Evolutionary conservation across 2,329 filamentous ascomycete species (phyloP).

Genomic region (Acephala macrosclerotiorum): DNA sequence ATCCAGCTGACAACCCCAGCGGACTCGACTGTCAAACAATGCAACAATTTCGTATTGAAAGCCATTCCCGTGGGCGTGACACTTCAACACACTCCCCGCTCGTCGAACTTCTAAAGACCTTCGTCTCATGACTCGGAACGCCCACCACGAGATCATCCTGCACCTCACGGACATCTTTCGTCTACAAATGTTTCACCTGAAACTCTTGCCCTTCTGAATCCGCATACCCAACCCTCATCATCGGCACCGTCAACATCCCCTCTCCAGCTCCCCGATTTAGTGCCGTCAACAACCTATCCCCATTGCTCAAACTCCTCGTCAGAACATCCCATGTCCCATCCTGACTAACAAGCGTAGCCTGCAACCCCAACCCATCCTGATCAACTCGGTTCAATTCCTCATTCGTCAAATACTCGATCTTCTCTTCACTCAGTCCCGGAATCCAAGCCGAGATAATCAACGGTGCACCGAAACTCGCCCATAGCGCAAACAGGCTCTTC

Average conservation of each 20-base stretch:
- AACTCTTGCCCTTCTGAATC: constrained; percentile 34
- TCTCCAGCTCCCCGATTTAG: constrained; percentile 51
- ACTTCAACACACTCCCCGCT: constrained; percentile 33
- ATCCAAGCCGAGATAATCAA: constrained; percentile 45
- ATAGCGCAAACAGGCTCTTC: constrained; percentile 40
- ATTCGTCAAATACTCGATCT: constrained; percentile 48
- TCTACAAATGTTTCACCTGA: constrained; percentile 52
- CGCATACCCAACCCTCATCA: constrained; percentile 37
- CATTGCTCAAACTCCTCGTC: constrained; percentile 53
- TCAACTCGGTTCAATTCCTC: constrained; percentile 39
- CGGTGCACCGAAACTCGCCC: constrained; percentile 40
- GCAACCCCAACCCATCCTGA: constrained; percentile 41
- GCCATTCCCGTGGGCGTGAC: constrained; percentile 53
- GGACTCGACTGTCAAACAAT: constrained; percentile 47
- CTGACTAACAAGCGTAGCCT: constrained; percentile 53
- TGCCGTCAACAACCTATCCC: constrained; percentile 54
- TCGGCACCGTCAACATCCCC: constrained; percentile 43
- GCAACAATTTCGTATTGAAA: constrained; percentile 55
- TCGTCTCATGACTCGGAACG: constrained; percentile 46
- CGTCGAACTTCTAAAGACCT: constrained; percentile 50
- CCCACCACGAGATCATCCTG: constrained; percentile 44
- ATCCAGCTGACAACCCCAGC: constrained; percentile 43
- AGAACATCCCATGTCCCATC: constrained; percentile 53
- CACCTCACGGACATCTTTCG: constrained; percentile 47
- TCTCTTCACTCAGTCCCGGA: constrained; percentile 42